Percentiles rank a stretch among this genome's conserved stretches.
phyloP scores from a whole-genome alignment of 352 stramenopile species.

The Phytophthora lateralis region DNA sequence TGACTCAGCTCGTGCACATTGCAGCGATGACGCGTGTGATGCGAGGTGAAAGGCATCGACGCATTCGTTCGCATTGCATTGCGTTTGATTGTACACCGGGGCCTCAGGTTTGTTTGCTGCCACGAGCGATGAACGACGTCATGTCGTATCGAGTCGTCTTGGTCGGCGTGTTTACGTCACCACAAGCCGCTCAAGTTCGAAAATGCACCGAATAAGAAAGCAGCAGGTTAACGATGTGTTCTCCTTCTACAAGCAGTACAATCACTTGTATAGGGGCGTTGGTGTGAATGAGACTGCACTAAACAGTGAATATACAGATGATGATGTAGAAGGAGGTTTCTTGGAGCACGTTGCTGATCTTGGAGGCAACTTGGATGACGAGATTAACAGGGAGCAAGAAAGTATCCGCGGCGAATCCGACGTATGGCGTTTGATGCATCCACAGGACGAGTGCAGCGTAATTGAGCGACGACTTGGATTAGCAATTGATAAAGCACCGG shows the following conservation, averaged over 20 bases:
- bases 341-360: constrained; percentile 3
- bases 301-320: constrained; percentile 6
- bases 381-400: constrained; percentile 3
- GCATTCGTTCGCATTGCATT: constrained; percentile 14
- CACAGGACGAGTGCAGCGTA: background rate
- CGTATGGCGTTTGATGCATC: background rate
- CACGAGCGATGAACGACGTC: constrained; percentile 1
- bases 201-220: constrained; percentile 10
- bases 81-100: constrained; percentile 8
- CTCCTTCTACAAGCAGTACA: constrained; percentile 9
- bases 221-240: background rate
- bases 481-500: background rate
- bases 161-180: constrained; percentile 6
- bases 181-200: constrained; percentile 1
- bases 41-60: constrained; percentile 6
- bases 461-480: constrained; percentile 3
- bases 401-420: constrained; percentile 1
- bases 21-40: constrained; percentile 10
- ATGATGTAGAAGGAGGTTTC: background rate
- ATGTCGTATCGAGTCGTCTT: constrained; percentile 10
- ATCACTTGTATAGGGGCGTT: constrained; percentile 1
- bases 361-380: background rate
- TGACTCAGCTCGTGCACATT: constrained; percentile 9
- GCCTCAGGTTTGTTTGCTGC: constrained; percentile 1
- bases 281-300: background rate